Base-by-base conservation (phyloP, 2,329 filamentous ascomycete species). In the Colletotrichum incanum region DNA sequence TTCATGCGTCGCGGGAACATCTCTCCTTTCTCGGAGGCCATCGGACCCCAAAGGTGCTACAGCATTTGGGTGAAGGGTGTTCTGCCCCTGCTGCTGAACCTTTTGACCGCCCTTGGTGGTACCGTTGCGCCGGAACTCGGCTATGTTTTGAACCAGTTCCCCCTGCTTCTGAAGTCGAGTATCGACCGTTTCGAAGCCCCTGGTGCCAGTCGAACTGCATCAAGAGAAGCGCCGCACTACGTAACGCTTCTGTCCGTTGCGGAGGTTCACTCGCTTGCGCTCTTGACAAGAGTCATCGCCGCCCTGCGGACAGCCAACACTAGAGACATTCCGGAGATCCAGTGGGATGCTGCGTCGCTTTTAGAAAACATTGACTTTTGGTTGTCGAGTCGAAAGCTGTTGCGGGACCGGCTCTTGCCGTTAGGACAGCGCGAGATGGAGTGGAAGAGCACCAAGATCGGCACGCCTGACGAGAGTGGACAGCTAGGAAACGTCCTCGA, bases 11-110 rank as follows among this genome's bases (percentile, higher is more conserved):
- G 92, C 59, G 82, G 86, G 8, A 88, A 88, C 59, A 92, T 95
- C 70, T 93, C 93, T 3, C 95, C 95, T 0, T 95, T 97, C 74
- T 93, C 96, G 55, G 89, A 93, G 7, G 90, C 89, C 18, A 86
- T 90, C 4, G 87, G 92, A 1, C 84, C 89, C 0, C 90, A 91
- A 73, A 91, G 96, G 34, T 91, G 97, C 78, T 97, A 97, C 84
- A 89, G 89, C 64, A 95, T 98, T 77, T 99, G 96, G 96, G 91
- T 91, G 26, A 93, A 94, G 75, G 96, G 94, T 1, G 89, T 98
- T 69, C 86, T 99, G 4, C 96, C 96, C 0, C 85, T 99, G 23
- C 92, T 96, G 72, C 88, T 99, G 55, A 98, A 98, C 80, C 87
- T 99, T 37, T 88, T 99, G 26, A 91, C 93, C 71, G 91, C 93